Evolutionary conservation across 768 basidiomycete genomes (phyloP).

Genomic region (Tulasnella sp.): DNA sequence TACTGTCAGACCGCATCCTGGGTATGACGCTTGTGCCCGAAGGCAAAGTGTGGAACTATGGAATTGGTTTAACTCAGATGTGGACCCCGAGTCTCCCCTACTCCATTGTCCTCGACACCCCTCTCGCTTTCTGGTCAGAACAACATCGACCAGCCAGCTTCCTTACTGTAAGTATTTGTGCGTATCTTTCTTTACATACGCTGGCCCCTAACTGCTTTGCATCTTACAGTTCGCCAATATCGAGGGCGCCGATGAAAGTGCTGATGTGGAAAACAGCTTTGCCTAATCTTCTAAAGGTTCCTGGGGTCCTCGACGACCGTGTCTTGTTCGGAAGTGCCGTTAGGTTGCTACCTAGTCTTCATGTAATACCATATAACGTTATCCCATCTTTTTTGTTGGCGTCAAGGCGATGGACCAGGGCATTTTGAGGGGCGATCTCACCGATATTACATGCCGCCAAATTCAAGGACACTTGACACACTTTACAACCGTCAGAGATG

Average conservation of each 20-base stretch:
- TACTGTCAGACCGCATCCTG: constrained; percentile 90
- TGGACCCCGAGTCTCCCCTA: constrained; percentile 80
- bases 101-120: constrained; percentile 83
- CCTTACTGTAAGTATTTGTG: constrained; percentile 57
- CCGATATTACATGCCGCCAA: no score
- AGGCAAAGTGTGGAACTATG: constrained; percentile 95
- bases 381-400: neutral
- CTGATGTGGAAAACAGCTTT: constrained; percentile 93
- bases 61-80: constrained; percentile 83
- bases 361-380: neutral
- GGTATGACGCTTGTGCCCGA: constrained; percentile 94
- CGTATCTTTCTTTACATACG: neutral
- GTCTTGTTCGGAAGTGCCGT: neutral
- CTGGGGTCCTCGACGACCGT: neutral
- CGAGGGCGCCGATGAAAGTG: constrained; percentile 85
- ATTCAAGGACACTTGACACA: no score
- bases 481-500: no score
- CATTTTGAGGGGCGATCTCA: no score
- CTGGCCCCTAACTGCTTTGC: neutral
- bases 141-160: constrained; percentile 92
- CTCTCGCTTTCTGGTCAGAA: constrained; percentile 91
- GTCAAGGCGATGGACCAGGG: neutral
- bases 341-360: neutral
- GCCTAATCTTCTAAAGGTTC: constrained; percentile 41
- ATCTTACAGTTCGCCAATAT: constrained; percentile 70